phyloP scores from a whole-genome alignment of 2,329 filamentous ascomycete genomes.

The Aspergillus ruber region DNA sequence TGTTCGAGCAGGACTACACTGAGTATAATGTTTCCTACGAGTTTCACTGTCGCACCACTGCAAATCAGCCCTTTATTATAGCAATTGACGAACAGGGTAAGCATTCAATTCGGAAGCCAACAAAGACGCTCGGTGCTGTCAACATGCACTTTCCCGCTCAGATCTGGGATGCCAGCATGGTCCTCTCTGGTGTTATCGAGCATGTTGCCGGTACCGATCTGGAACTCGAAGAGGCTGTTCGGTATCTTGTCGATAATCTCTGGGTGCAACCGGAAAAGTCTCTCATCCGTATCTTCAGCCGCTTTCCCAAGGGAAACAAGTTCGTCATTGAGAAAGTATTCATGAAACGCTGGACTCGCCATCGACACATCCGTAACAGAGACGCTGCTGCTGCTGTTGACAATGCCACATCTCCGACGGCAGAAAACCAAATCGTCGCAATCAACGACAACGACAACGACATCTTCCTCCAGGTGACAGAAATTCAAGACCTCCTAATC shows the following conservation, averaged over 20 bases:
- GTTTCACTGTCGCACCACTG: slow-evolving; percentile 31
- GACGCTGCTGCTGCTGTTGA: neutral
- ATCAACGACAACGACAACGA: neutral
- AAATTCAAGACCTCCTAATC: slow-evolving; percentile 32
- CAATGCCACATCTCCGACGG: neutral
- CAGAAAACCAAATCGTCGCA: neutral
- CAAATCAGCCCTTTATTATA: slow-evolving; percentile 25
- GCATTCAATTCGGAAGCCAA: slow-evolving; percentile 19
- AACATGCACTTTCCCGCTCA: slow-evolving; percentile 34
- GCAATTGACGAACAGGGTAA: slow-evolving; percentile 27
- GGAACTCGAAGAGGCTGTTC: slow-evolving; percentile 22
- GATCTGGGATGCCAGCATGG: slow-evolving; percentile 35
- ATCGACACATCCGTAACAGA: slow-evolving; percentile 16
- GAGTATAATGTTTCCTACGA: slow-evolving; percentile 29
- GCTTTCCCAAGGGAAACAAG: slow-evolving; percentile 15
- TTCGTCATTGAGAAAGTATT: slow-evolving; percentile 26
- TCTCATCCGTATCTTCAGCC: slow-evolving; percentile 23
- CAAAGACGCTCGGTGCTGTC: slow-evolving; percentile 25
- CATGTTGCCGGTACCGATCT: slow-evolving; percentile 15
- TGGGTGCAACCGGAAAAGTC: slow-evolving; percentile 24
- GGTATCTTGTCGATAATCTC: slow-evolving; percentile 27
- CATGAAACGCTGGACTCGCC: slow-evolving; percentile 29
- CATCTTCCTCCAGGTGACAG: slow-evolving; percentile 29
- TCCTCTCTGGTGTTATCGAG: slow-evolving; percentile 22
- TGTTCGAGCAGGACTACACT: slow-evolving; percentile 23